A percentile compares a stretch with the other conserved stretches of the same genome.
phyloP scores from a whole-genome alignment of 148 eudicot species.

The Amaranthus hypochondriacus region DNA sequence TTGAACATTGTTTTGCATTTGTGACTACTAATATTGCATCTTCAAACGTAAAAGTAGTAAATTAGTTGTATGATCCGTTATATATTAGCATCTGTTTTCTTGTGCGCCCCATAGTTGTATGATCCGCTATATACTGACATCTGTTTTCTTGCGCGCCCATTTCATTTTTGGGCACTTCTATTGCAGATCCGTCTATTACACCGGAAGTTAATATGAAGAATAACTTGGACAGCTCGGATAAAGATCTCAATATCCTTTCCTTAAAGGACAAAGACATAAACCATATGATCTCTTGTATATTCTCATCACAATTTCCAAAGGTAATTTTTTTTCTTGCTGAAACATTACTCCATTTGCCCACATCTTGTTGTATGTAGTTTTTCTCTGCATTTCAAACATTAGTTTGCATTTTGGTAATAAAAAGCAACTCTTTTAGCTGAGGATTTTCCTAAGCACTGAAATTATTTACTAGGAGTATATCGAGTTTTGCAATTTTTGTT shows the following conservation, averaged over 20 bases:
- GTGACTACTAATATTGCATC: not conserved
- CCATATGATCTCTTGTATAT: slow-evolving; percentile 42
- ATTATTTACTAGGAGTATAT: no score
- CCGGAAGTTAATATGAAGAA: slow-evolving; percentile 28
- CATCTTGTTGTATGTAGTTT: not conserved
- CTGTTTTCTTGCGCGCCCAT: not conserved
- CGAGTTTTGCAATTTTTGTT: no score
- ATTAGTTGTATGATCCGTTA: not conserved
- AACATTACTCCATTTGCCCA: not conserved
- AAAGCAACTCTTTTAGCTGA: no score
- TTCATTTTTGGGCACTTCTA: slow-evolving; percentile 1
- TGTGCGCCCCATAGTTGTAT: not conserved
- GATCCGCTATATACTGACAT: not conserved
- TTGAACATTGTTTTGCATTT: not conserved
- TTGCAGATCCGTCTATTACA: slow-evolving; percentile 61
- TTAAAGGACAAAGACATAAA: slow-evolving; percentile 52
- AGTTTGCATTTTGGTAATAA: no score
- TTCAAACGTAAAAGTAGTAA: no score
- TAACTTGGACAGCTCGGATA: slow-evolving; percentile 20
- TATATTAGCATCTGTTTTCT: not conserved
- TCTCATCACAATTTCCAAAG: slow-evolving; percentile 58
- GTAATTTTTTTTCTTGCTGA: slow-evolving; percentile 28
- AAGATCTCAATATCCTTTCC: slow-evolving; percentile 18
- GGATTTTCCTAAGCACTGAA: no score
- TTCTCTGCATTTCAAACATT: no score